phyloP scores from a whole-genome alignment of 148 eudicot genomes.

The Limonium bicolor region DNA sequence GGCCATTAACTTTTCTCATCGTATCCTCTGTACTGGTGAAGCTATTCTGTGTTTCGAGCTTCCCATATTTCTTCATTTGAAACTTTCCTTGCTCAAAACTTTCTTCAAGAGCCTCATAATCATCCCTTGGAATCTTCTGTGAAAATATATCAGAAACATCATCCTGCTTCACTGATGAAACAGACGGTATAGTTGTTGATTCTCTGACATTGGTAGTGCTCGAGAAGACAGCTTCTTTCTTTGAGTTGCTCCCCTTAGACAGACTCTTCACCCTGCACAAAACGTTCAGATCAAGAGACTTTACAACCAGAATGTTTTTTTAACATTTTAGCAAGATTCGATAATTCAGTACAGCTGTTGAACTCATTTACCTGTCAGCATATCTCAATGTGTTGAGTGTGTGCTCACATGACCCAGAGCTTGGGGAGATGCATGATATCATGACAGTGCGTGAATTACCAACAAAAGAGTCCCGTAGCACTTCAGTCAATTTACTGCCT shows the following conservation, averaged over 20 bases:
- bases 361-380: slow-evolving; percentile 52
- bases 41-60: slow-evolving; percentile 16
- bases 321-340: background rate
- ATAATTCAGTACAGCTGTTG: background rate
- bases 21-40: slow-evolving; percentile 15
- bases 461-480: slow-evolving; percentile 68
- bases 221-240: slow-evolving; percentile 34
- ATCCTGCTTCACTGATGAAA: slow-evolving; percentile 29
- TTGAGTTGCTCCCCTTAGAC: slow-evolving; percentile 51
- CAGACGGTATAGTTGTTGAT: slow-evolving; percentile 20
- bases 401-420: slow-evolving; percentile 74
- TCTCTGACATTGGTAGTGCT: slow-evolving; percentile 24
- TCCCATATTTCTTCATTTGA: slow-evolving; percentile 16
- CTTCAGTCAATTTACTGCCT: slow-evolving; percentile 82
- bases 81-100: slow-evolving; percentile 24
- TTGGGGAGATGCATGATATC: slow-evolving; percentile 81
- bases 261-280: slow-evolving; percentile 85
- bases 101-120: slow-evolving; percentile 23
- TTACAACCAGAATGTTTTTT: background rate
- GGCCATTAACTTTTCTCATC: slow-evolving; percentile 11
- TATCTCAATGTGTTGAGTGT: slow-evolving; percentile 77
- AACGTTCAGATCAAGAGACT: too few species aligned
- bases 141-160: slow-evolving; percentile 24
- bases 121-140: slow-evolving; percentile 23
- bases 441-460: slow-evolving; percentile 72